Evolutionary conservation across 2,329 filamentous ascomycete species (phyloP).

Genomic region (Graphiopsis chlorocephala): DNA sequence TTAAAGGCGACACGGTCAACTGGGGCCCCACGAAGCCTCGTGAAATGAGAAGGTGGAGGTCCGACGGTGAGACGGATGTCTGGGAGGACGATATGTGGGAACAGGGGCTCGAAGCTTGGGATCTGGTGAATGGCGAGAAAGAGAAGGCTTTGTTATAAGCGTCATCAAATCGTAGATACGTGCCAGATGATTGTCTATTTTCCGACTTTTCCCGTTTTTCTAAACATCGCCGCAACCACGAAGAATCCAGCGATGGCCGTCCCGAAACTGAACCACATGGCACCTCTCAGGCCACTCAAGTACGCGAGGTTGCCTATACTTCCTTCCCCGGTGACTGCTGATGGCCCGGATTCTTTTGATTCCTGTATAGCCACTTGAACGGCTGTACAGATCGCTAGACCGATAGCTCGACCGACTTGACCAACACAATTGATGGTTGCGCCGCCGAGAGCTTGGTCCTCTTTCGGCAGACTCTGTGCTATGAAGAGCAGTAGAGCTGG

Average conservation of each 20-base stretch:
- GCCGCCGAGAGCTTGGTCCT: slow-evolving; percentile 66
- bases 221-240: slow-evolving; percentile 34
- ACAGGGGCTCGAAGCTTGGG: slow-evolving; percentile 50
- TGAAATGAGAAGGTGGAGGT: slow-evolving; percentile 45
- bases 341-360: slow-evolving; percentile 31
- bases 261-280: slow-evolving; percentile 41
- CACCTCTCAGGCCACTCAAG: slow-evolving; percentile 38
- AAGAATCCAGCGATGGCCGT: slow-evolving; percentile 35
- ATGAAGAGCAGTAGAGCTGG: slow-evolving; percentile 65
- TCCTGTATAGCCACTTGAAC: slow-evolving; percentile 59
- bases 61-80: slow-evolving; percentile 46
- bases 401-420: slow-evolving; percentile 64
- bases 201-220: slow-evolving; percentile 31
- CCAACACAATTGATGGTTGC: slow-evolving; percentile 66
- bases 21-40: slow-evolving; percentile 39
- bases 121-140: slow-evolving; percentile 19
- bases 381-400: slow-evolving; percentile 63
- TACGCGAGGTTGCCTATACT: slow-evolving; percentile 29
- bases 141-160: neutral
- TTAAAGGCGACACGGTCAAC: slow-evolving; percentile 39
- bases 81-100: slow-evolving; percentile 48
- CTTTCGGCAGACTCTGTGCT: slow-evolving; percentile 58
- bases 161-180: neutral
- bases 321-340: slow-evolving; percentile 29
- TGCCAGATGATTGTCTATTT: slow-evolving; percentile 17